phyloP scores from a whole-genome alignment of 768 basidiomycete species.

The Lentinus tigrinus region DNA sequence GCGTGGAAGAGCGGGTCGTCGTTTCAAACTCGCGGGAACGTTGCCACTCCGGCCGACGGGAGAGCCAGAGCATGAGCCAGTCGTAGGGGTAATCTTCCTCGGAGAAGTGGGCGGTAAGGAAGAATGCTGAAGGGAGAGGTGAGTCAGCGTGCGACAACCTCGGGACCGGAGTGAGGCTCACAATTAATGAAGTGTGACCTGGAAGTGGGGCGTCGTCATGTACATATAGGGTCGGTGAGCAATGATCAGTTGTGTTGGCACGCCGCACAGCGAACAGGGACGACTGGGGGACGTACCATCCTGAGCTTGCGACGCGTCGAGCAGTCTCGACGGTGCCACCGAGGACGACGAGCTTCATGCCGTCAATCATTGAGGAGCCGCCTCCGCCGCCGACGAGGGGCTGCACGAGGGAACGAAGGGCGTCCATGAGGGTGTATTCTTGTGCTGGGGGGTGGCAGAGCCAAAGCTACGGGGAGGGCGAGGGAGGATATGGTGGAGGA shows the following conservation, averaged over 20 bases:
- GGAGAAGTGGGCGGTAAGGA: constrained; percentile 87
- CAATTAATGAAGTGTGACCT: constrained; percentile 89
- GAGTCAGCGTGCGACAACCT: constrained; percentile 7
- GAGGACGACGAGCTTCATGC: constrained; percentile 86
- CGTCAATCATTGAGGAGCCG: constrained; percentile 79
- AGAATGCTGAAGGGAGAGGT: constrained; percentile 37
- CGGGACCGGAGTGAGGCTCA: constrained; percentile 38
- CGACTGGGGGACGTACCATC: constrained; percentile 54
- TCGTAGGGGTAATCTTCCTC: constrained; percentile 91
- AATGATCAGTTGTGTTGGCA: constrained; percentile 10
- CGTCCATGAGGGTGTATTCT: constrained; percentile 57
- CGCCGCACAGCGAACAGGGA: neutral
- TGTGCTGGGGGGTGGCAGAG: constrained; percentile 27
- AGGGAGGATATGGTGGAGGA: constrained; percentile 25
- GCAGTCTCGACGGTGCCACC: constrained; percentile 89
- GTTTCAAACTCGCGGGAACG: constrained; percentile 88
- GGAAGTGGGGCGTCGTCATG: constrained; percentile 4
- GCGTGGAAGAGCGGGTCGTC: constrained; percentile 70
- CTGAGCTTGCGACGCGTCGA: constrained; percentile 76
- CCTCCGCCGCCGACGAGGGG: constrained; percentile 76
- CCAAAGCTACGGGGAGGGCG: constrained; percentile 37
- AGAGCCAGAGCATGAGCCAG: constrained; percentile 91
- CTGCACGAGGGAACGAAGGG: constrained; percentile 76
- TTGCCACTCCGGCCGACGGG: constrained; percentile 84
- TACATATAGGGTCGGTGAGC: constrained; percentile 12